Conservation (phyloP, 768 basidiomycete species). For the Suillus ampliporus region DNA sequence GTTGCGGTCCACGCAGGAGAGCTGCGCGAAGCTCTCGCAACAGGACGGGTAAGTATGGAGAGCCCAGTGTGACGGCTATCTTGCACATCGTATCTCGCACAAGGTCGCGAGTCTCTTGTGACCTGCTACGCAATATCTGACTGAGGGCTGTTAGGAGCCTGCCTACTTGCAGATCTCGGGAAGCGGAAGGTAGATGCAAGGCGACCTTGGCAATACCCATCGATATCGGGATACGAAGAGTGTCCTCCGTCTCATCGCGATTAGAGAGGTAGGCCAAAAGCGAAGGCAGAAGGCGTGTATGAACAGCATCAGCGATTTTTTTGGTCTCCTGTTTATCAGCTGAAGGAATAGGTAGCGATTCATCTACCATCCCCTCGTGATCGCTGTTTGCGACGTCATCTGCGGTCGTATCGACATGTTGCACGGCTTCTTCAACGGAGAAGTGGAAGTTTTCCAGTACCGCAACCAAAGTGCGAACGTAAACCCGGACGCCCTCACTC, state of each 20-base stretch:
- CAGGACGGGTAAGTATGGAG: slow-evolving; percentile 71
- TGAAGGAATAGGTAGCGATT: slow-evolving; percentile 17
- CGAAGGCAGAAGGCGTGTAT: slow-evolving; percentile 74
- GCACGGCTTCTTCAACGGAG: slow-evolving; percentile 67
- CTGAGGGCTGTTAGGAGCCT: slow-evolving; percentile 83
- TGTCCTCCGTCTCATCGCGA: slow-evolving; percentile 83
- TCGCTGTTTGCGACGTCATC: slow-evolving; percentile 38
- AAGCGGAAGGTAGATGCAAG: slow-evolving; percentile 69
- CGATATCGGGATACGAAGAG: slow-evolving; percentile 85
- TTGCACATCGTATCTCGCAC: slow-evolving; percentile 82
- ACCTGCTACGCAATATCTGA: slow-evolving; percentile 91
- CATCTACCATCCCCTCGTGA: slow-evolving; percentile 29
- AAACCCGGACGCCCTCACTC: slow-evolving; percentile 75
- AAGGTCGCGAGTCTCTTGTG: slow-evolving; percentile 91
- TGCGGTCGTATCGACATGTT: slow-evolving; percentile 29
- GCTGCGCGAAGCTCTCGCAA: slow-evolving; percentile 85
- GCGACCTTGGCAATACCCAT: slow-evolving; percentile 88
- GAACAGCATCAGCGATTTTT: slow-evolving; percentile 77
- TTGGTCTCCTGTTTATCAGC: slow-evolving; percentile 22
- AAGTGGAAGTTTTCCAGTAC: slow-evolving; percentile 93
- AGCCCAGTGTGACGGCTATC: slow-evolving; percentile 75
- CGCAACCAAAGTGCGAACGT: slow-evolving; percentile 83
- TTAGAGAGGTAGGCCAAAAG: slow-evolving; percentile 84
- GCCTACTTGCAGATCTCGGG: slow-evolving; percentile 70
- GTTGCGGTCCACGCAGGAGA: slow-evolving; percentile 88